Percentiles rank a stretch among this genome's conserved stretches.
Evolutionary conservation across 495 filamentous ascomycete genomes (phyloP).

Genomic region (Penicillium dipodomyicola): DNA sequence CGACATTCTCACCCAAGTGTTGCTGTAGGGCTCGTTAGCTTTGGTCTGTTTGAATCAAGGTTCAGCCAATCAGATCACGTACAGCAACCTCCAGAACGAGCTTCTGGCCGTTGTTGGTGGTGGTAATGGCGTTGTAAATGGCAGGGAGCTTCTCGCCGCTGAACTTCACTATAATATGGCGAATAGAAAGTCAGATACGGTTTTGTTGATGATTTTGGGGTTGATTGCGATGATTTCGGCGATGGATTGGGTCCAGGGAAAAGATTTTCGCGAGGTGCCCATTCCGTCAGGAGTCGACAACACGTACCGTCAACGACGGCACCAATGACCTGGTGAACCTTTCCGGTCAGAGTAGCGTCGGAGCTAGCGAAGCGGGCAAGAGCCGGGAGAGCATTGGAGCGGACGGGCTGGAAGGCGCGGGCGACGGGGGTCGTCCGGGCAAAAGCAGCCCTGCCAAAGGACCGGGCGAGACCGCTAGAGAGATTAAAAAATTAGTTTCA

Average conservation of each 20-base stretch:
- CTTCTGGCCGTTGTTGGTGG: conserved; percentile 88
- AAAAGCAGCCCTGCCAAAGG: conserved; percentile 72
- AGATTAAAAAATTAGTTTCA: conserved; percentile 33
- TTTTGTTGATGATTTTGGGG: conserved; percentile 27
- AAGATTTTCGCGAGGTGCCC: conserved; percentile 48
- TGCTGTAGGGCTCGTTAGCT: conserved; percentile 59
- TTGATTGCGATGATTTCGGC: conserved; percentile 37
- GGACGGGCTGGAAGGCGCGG: conserved; percentile 66
- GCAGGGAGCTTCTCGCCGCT: conserved; percentile 88
- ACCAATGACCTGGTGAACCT: conserved; percentile 83
- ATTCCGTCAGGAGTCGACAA: conserved; percentile 28
- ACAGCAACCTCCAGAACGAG: conserved; percentile 95
- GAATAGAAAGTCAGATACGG: conserved; percentile 42
- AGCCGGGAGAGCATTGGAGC: conserved; percentile 57
- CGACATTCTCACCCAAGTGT: conserved; percentile 99
- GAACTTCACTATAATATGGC: conserved; percentile 73
- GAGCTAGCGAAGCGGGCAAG: conserved; percentile 71
- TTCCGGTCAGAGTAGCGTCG: conserved; percentile 62
- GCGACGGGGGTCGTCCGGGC: conserved; percentile 65
- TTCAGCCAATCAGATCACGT: conserved; percentile 47
- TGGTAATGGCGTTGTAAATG: conserved; percentile 96
- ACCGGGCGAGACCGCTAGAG: conserved; percentile 71
- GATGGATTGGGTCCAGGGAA: conserved; percentile 39
- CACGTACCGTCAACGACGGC: conserved; percentile 67
- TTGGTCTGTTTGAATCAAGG: conserved; percentile 22